Evolutionary conservation across 805 yeast species (phyloP).

Genomic region (Tanozyma kutaoensis): DNA sequence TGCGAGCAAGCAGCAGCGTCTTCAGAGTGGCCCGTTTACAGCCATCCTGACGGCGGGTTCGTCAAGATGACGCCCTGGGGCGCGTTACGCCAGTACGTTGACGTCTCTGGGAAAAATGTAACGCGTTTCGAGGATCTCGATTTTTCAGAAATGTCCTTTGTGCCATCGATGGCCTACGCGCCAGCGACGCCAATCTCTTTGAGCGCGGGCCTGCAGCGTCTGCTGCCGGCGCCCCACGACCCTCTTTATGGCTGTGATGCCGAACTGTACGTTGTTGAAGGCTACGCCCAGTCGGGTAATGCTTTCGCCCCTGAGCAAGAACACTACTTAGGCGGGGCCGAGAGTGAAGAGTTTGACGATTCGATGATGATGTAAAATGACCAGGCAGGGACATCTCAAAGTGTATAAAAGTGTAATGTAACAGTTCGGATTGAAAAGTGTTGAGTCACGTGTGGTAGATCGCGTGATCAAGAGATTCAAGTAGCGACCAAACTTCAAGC

Average conservation of each 20-base stretch:
- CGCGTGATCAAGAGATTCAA: too few relatives aligned
- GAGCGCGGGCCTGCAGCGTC: constrained; percentile 2
- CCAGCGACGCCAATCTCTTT: constrained; percentile 10
- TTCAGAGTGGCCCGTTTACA: constrained; percentile 36
- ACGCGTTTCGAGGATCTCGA: constrained; percentile 34
- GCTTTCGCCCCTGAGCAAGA: too few relatives aligned
- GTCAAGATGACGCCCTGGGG: constrained; percentile 55
- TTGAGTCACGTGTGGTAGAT: too few relatives aligned
- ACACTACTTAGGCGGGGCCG: too few relatives aligned
- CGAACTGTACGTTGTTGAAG: background rate
- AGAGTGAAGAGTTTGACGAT: too few relatives aligned
- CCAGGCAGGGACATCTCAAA: too few relatives aligned
- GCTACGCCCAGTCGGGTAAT: too few relatives aligned
- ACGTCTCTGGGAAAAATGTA: constrained; percentile 30
- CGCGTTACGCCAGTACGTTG: constrained; percentile 33
- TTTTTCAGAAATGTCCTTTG: constrained; percentile 10
- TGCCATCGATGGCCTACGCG: constrained; percentile 5
- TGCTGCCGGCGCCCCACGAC: background rate
- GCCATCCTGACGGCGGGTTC: constrained; percentile 50
- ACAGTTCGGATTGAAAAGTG: too few relatives aligned
- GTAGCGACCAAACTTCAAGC: too few relatives aligned
- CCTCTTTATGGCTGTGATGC: background rate
- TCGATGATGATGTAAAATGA: too few relatives aligned
- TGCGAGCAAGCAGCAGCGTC: background rate
- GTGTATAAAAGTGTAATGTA: too few relatives aligned